Evolutionary conservation across 2,329 filamentous ascomycete species (phyloP), one percentile per base, ranked within the genome.

Genomic region (Plectosphaerella cucumerina): DNA sequence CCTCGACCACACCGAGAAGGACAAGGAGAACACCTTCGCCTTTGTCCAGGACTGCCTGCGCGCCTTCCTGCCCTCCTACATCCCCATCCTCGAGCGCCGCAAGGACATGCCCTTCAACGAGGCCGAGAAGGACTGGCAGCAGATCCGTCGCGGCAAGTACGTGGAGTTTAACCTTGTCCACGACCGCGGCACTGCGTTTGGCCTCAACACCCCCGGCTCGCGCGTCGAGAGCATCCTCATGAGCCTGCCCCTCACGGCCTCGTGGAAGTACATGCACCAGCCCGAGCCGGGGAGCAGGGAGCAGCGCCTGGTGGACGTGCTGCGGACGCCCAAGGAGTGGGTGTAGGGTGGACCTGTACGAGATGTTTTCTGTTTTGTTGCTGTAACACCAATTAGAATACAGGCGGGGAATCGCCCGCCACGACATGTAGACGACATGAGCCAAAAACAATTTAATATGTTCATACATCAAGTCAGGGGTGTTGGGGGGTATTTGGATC

Each of bases 121-220:
- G 45, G 78, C 85, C 59, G 89, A 97, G 73, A 97, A 96, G 76
- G 84, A 89, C 58, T 99, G 94, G 94, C 94, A 99, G 74, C 94
- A 97, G 74, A 78, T 99, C 56, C 82, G 94, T 47, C 78, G 94
- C 58, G 94, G 94, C n/a, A 81, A 91, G 62, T 99, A 99, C 67
- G 94, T 99, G 56, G 94, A 99, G 72, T 99, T 99, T 71, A 99
- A 99, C 71, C 80, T 99, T 35, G 90, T 99, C 50, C 92, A 99
- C 71, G 94, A 99, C 72, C 84, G 94, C 22, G 94, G 94, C 3
- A 99, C 94, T 2, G 86, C 89, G 8, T 99, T 99, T 69, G 94
- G 94, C 2, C 74, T 99, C 56, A 94, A 94, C 64, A 96, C 93
- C 0, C 94, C 94, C 0, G 90, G 90, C 41, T 88, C 92, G 6